Evolutionary conservation across 2,329 filamentous ascomycete species (phyloP).

Genomic region (Chaetothyriales sp.): DNA sequence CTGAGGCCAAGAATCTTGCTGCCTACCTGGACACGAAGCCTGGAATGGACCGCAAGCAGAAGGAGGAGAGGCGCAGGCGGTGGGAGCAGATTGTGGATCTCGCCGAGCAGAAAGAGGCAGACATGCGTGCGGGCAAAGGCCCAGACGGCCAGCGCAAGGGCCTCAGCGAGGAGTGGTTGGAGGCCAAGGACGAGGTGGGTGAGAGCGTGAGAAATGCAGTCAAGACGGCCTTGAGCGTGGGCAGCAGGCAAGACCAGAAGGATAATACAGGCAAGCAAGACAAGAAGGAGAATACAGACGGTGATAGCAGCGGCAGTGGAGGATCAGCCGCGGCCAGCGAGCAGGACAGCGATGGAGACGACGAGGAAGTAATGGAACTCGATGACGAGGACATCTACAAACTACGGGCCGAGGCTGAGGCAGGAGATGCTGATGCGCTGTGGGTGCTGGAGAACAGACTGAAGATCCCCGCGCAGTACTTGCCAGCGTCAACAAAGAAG

Average conservation of each 20-base stretch:
- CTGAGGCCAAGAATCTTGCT: conserved; percentile 85
- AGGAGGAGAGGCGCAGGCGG: conserved; percentile 65
- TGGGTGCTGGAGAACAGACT: conserved; percentile 18
- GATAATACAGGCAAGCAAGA: conserved; percentile 28
- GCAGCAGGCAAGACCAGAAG: conserved; percentile 28
- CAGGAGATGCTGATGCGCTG: conserved; percentile 16
- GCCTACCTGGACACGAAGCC: conserved; percentile 93
- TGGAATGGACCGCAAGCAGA: conserved; percentile 90
- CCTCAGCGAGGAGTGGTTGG: conserved; percentile 76
- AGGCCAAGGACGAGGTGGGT: conserved; percentile 78
- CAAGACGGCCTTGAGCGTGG: conserved; percentile 54
- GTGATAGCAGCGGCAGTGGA: conserved; percentile 22
- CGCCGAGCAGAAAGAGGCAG: conserved; percentile 68
- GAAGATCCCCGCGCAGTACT: conserved; percentile 12
- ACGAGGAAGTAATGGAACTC: conserved; percentile 18
- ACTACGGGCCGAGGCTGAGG: conserved; percentile 14
- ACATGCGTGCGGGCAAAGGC: conserved; percentile 54
- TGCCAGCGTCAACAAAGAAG: conserved; percentile 10
- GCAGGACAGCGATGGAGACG: conserved; percentile 22
- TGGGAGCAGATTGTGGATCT: conserved; percentile 82
- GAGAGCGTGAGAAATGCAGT: conserved; percentile 71
- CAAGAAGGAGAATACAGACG: conserved; percentile 25
- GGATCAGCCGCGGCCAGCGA: conserved; percentile 24
- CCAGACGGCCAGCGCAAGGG: conserved; percentile 41
- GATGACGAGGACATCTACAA: conserved; percentile 14